Percentiles rank a stretch among this genome's conserved stretches.
Conservation (phyloP, 495 filamentous ascomycete genomes). For the Neurospora pannonica region DNA sequence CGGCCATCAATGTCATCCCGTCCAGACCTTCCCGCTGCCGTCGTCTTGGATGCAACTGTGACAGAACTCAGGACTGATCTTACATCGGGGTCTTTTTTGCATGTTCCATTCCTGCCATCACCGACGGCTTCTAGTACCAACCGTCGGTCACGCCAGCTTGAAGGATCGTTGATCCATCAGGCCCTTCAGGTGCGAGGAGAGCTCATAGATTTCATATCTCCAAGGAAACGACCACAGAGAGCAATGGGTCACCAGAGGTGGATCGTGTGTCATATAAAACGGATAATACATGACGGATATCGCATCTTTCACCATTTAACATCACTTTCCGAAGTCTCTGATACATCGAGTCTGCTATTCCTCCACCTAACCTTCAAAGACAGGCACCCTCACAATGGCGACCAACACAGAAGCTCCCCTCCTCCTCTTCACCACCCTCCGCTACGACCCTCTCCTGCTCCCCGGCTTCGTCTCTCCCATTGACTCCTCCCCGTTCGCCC, state of each 20-base stretch:
- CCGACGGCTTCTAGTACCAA: neutral
- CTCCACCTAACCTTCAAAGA: neutral
- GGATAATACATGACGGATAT: neutral
- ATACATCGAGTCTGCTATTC: neutral
- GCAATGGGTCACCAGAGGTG: neutral
- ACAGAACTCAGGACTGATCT: neutral
- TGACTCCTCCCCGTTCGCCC: slow-evolving; percentile 15
- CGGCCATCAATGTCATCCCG: neutral
- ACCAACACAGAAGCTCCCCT: slow-evolving; percentile 26
- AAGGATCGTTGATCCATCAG: neutral
- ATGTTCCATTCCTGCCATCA: neutral
- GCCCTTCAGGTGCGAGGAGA: neutral
- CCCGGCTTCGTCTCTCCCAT: slow-evolving; percentile 21
- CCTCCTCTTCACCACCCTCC: slow-evolving; percentile 62
- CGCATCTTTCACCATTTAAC: neutral
- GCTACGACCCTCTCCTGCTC: slow-evolving; percentile 60
- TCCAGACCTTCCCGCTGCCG: neutral
- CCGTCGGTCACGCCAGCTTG: neutral
- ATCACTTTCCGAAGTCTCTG: neutral
- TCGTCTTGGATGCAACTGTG: neutral
- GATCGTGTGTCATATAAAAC: neutral
- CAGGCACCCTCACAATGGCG: slow-evolving; percentile 4
- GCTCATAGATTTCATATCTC: neutral
- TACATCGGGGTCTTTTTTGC: neutral
- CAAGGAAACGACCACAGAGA: neutral